Conservation (phyloP, 352 stramenopile genomes). For the Thraustotheca clavata region DNA sequence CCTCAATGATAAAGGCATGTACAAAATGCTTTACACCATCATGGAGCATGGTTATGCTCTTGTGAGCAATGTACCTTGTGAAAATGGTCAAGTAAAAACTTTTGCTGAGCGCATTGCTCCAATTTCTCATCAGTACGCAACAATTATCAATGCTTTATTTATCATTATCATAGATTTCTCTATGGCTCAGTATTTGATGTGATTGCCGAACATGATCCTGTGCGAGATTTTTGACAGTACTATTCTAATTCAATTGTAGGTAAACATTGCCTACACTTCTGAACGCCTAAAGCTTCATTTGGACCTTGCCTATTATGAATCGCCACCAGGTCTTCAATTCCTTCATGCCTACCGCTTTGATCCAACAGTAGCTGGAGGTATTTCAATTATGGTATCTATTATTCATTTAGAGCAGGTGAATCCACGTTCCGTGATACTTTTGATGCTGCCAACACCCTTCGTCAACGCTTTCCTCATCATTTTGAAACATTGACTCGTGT, state of each 20-base stretch:
- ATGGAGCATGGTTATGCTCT: constrained; percentile 62
- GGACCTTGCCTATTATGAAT: constrained; percentile 96
- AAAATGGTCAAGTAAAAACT: constrained; percentile 46
- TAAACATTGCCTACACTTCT: constrained; percentile 95
- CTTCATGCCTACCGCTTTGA: constrained; percentile 89
- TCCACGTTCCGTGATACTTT: constrained; percentile 85
- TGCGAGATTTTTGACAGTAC: constrained; percentile 24
- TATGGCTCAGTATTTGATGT: constrained; percentile 85
- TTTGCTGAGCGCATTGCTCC: constrained; percentile 71
- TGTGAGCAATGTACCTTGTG: constrained; percentile 61
- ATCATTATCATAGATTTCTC: constrained; percentile 42
- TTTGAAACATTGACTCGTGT: constrained; percentile 73
- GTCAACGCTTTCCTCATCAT: constrained; percentile 44
- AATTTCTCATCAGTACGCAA: constrained; percentile 65
- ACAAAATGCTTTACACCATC: constrained; percentile 58
- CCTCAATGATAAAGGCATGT: constrained; percentile 59
- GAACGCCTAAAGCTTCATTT: constrained; percentile 87
- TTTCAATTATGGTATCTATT: neutral
- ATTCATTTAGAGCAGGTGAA: constrained; percentile 27
- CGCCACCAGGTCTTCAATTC: constrained; percentile 91
- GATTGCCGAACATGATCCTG: constrained; percentile 65
- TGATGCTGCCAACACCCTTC: constrained; percentile 59
- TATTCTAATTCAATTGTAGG: constrained; percentile 26
- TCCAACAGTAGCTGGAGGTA: constrained; percentile 58
- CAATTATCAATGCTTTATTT: neutral